Percentiles rank a stretch among this genome's conserved stretches.
Evolutionary conservation across 108 stramenopile species (phyloP).

Genomic region (Cyclostephanos invisitatus): DNA sequence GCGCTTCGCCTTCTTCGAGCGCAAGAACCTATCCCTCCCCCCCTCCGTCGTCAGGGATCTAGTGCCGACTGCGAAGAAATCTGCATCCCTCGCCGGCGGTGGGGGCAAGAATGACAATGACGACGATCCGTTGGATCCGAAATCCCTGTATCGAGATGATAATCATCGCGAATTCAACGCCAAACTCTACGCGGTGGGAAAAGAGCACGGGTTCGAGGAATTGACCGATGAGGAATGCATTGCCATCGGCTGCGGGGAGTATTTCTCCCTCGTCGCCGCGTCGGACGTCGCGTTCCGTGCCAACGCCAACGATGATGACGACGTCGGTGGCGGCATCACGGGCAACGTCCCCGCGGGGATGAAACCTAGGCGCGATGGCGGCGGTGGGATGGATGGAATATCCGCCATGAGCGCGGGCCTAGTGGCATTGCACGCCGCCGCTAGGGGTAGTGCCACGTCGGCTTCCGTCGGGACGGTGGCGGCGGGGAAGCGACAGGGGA

Average conservation of each 20-base stretch:
- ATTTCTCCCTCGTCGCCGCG: conserved; percentile 34
- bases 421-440: conserved; percentile 34
- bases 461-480: too few relatives aligned
- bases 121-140: conserved; percentile 8
- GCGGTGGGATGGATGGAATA: conserved; percentile 37
- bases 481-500: not conserved
- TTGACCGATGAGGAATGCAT: conserved; percentile 5
- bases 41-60: conserved; percentile 74
- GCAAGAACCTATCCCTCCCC: conserved; percentile 68
- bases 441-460: too few relatives aligned
- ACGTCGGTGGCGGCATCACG: not conserved
- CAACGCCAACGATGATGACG: not conserved
- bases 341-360: not conserved
- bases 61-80: conserved; percentile 42
- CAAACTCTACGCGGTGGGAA: not conserved
- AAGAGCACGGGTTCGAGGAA: conserved; percentile 6
- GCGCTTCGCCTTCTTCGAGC: conserved; percentile 90
- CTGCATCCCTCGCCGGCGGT: conserved; percentile 2
- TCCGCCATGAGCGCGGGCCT: conserved; percentile 41
- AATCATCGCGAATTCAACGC: too few relatives aligned
- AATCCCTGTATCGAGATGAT: conserved; percentile 4
- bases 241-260: conserved; percentile 34
- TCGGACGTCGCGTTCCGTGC: conserved; percentile 13
- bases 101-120: conserved; percentile 4
- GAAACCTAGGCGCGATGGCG: conserved; percentile 14